Conservation (phyloP, 2,329 filamentous ascomycete species). For the Raffaelea arxii region DNA sequence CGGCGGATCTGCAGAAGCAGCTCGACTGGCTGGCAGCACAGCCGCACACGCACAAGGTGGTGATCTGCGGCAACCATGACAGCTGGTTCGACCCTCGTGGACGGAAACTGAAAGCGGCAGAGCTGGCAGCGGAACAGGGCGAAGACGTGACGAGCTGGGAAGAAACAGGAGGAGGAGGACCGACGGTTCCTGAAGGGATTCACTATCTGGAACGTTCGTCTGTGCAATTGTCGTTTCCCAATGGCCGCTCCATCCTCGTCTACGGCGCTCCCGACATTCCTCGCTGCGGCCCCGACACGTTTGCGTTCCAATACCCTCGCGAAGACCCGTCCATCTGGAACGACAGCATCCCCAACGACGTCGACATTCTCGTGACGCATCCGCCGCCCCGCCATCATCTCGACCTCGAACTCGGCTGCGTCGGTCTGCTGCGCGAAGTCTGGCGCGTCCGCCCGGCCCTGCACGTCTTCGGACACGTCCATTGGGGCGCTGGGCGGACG, state of each 20-base stretch:
- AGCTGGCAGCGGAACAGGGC: slow-evolving; percentile 21
- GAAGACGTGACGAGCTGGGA: neutral
- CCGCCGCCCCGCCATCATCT: slow-evolving; percentile 68
- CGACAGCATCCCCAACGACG: slow-evolving; percentile 58
- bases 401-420: slow-evolving; percentile 61
- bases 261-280: slow-evolving; percentile 80
- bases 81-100: slow-evolving; percentile 66
- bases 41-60: slow-evolving; percentile 70
- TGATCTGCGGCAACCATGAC: slow-evolving; percentile 85
- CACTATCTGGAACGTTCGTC: slow-evolving; percentile 66
- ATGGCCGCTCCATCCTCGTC: slow-evolving; percentile 51
- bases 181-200: slow-evolving; percentile 55
- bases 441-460: slow-evolving; percentile 65
- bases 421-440: slow-evolving; percentile 58
- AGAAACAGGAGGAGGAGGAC: slow-evolving; percentile 21
- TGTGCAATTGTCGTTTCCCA: slow-evolving; percentile 51
- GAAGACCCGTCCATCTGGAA: slow-evolving; percentile 62
- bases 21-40: slow-evolving; percentile 71
- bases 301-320: slow-evolving; percentile 69
- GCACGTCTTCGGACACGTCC: slow-evolving; percentile 80
- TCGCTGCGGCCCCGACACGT: slow-evolving; percentile 57
- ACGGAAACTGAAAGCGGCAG: no score
- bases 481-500: slow-evolving; percentile 63
- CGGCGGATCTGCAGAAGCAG: slow-evolving; percentile 67
- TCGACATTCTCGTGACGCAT: slow-evolving; percentile 75